Conservation (phyloP, 2,329 filamentous ascomycete genomes). For the Sporothrix protearum region DNA sequence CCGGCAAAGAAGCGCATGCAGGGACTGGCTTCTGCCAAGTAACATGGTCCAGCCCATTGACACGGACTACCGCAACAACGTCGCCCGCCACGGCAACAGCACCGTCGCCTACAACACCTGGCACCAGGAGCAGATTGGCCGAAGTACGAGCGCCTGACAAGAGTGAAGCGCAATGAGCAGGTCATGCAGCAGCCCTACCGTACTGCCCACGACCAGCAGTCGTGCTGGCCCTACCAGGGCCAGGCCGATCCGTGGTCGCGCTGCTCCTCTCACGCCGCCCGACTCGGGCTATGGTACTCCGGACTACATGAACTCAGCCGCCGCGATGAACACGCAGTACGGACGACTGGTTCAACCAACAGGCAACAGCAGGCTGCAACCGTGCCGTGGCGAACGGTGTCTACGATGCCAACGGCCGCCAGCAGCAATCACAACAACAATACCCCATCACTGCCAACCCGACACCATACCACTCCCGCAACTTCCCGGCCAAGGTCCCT, state of each 20-base stretch:
- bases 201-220: constrained; percentile 39
- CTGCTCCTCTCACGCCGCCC: constrained; percentile 54
- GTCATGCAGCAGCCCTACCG: constrained; percentile 39
- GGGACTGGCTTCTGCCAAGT: constrained; percentile 48
- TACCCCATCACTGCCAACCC: constrained; percentile 24
- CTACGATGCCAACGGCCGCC: constrained; percentile 31
- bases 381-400: constrained; percentile 36
- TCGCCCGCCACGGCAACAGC: constrained; percentile 35
- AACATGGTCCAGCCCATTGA: constrained; percentile 49
- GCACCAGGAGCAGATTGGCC: constrained; percentile 53
- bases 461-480: constrained; percentile 44
- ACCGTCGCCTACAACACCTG: constrained; percentile 41
- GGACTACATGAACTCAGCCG: constrained; percentile 55
- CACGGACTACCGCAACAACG: constrained; percentile 36
- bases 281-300: constrained; percentile 61
- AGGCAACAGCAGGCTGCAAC: constrained; percentile 40
- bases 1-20: constrained; percentile 53
- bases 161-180: constrained; percentile 41
- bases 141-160: constrained; percentile 49
- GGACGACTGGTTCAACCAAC: constrained; percentile 56
- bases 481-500: constrained; percentile 40
- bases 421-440: background rate
- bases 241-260: constrained; percentile 39
- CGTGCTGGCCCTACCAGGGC: constrained; percentile 40
- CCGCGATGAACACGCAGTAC: constrained; percentile 53